These are phyloP conservation scores for Colletotrichum brevisporum DNA, from an alignment of 2,329 filamentous ascomycete species.

Conservation along the genomic window DNA sequence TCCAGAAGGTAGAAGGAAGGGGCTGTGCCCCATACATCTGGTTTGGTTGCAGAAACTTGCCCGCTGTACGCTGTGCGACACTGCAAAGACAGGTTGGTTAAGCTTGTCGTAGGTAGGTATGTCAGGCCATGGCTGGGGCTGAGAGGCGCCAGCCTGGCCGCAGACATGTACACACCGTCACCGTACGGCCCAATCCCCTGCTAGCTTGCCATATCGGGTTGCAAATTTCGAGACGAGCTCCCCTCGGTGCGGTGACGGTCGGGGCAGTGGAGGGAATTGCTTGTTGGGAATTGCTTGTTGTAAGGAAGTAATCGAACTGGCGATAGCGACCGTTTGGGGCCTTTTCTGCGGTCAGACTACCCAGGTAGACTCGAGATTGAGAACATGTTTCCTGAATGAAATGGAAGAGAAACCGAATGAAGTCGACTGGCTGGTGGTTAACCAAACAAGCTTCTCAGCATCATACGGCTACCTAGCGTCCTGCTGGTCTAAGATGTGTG, in stretches of 20 bases:
- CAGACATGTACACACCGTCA: slow-evolving; percentile 10
- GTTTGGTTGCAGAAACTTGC: not conserved
- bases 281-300: too few relatives aligned
- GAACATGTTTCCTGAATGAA: too few relatives aligned
- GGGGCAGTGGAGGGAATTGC: not conserved
- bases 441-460: slow-evolving; percentile 6
- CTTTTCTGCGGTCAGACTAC: too few relatives aligned
- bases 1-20: not conserved
- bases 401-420: not conserved
- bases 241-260: not conserved
- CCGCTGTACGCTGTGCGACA: not conserved
- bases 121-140: slow-evolving; percentile 30
- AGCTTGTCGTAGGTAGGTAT: not conserved
- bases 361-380: too few relatives aligned
- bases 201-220: slow-evolving; percentile 12
- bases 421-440: not conserved
- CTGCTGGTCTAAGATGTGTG: not conserved
- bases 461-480: slow-evolving; percentile 6
- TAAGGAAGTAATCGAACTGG: too few relatives aligned
- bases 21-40: slow-evolving; percentile 8
- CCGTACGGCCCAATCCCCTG: not conserved
- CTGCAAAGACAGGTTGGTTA: not conserved
- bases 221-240: slow-evolving; percentile 10
- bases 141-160: slow-evolving; percentile 18
- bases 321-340: too few relatives aligned